phyloP scores from a whole-genome alignment of 345 rosid genomes.

The Odontarrhena argentea region DNA sequence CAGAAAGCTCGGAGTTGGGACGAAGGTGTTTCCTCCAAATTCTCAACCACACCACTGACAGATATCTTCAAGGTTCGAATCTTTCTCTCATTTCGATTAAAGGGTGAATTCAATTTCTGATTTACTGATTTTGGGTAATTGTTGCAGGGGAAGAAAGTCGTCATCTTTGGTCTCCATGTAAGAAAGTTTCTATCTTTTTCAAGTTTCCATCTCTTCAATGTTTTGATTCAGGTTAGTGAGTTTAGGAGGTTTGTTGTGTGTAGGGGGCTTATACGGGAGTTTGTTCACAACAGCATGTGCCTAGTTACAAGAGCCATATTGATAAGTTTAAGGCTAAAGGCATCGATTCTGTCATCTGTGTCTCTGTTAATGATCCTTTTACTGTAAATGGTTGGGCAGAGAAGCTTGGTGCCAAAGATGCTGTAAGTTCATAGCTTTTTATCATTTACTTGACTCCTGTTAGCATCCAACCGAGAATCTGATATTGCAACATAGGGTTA shows the following conservation, averaged over 20 bases:
- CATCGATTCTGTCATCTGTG: slow-evolving; percentile 81
- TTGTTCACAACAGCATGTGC: slow-evolving; percentile 92
- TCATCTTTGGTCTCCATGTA: slow-evolving; percentile 92
- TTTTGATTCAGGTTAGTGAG: slow-evolving; percentile 34
- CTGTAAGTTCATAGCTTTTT: slow-evolving; percentile 49
- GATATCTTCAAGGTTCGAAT: slow-evolving; percentile 71
- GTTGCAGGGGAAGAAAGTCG: slow-evolving; percentile 88
- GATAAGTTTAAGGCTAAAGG: slow-evolving; percentile 90
- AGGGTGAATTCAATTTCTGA: not conserved
- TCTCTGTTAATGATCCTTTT: slow-evolving; percentile 84
- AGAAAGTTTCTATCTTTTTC: slow-evolving; percentile 28
- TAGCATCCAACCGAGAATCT: not conserved
- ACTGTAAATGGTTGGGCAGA: slow-evolving; percentile 84
- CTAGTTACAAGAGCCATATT: slow-evolving; percentile 76
- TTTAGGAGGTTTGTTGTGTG: not conserved
- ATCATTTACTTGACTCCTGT: not conserved
- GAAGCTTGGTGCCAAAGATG: slow-evolving; percentile 67
- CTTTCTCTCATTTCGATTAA: not conserved
- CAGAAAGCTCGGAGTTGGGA: slow-evolving; percentile 92
- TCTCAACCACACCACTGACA: slow-evolving; percentile 67
- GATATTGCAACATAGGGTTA: slow-evolving; percentile 9
- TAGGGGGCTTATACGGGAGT: slow-evolving; percentile 93
- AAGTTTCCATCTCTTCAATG: not conserved
- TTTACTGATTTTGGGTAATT: slow-evolving; percentile 14
- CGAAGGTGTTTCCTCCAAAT: slow-evolving; percentile 78